These are phyloP conservation scores for Tolypocladium tundrense DNA, from an alignment of 2,329 filamentous ascomycete species.

Conservation along the genomic window DNA sequence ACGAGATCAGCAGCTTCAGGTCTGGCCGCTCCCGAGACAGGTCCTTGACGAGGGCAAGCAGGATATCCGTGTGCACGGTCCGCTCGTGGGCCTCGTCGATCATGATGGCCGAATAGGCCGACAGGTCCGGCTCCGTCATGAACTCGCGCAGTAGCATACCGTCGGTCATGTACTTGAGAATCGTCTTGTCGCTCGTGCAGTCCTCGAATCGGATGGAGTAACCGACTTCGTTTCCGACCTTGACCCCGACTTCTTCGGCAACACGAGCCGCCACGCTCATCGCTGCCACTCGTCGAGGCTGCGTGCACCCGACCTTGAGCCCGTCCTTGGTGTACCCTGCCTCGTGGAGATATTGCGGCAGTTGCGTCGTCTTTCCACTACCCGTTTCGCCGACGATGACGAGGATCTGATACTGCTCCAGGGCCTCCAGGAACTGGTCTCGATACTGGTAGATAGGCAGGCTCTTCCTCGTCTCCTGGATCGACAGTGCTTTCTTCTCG, in stretches of 20 bases:
- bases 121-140: constrained; percentile 76
- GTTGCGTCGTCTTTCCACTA: constrained; percentile 88
- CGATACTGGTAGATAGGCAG: constrained; percentile 84
- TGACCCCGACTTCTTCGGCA: constrained; percentile 84
- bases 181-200: constrained; percentile 79
- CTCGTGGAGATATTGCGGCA: constrained; percentile 89
- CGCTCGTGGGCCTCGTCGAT: constrained; percentile 97
- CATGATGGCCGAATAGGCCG: constrained; percentile 80
- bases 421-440: constrained; percentile 74
- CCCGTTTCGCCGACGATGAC: constrained; percentile 94
- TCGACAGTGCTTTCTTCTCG: constrained; percentile 76
- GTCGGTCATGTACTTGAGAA: constrained; percentile 94
- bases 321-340: constrained; percentile 79
- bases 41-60: constrained; percentile 83
- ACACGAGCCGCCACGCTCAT: constrained; percentile 98
- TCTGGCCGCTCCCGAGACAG: constrained; percentile 74
- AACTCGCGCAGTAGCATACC: constrained; percentile 89
- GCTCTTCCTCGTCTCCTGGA: constrained; percentile 84
- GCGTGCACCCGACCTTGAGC: constrained; percentile 83
- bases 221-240: constrained; percentile 84
- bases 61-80: constrained; percentile 81
- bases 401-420: constrained; percentile 77
- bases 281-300: constrained; percentile 87
- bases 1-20: constrained; percentile 83
- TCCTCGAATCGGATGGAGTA: constrained; percentile 95